These are phyloP conservation scores for Boletus reticulatus DNA, from an alignment of 768 basidiomycete species.

Conservation along the genomic window DNA sequence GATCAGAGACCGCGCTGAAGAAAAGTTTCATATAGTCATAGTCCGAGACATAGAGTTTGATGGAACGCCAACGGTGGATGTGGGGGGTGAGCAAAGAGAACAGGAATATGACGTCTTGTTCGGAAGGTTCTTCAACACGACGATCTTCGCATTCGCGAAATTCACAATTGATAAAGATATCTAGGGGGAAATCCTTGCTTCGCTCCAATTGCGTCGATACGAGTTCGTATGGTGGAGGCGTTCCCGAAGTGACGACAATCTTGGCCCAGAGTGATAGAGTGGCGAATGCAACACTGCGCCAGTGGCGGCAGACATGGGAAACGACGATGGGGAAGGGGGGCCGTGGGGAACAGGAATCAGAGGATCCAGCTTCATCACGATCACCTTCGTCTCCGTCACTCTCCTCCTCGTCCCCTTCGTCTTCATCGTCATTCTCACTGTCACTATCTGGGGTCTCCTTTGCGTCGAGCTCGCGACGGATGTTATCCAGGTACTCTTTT, in stretches of 20 bases:
- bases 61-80: slow-evolving; percentile 45
- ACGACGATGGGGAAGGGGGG: too few species aligned
- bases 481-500: slow-evolving; percentile 21
- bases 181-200: slow-evolving; percentile 52
- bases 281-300: slow-evolving; percentile 53
- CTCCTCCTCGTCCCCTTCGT: neutral
- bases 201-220: slow-evolving; percentile 49
- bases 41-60: slow-evolving; percentile 39
- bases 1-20: slow-evolving; percentile 40
- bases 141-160: too few species aligned
- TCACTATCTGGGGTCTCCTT: slow-evolving; percentile 23
- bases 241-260: slow-evolving; percentile 26
- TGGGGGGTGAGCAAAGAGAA: slow-evolving; percentile 46
- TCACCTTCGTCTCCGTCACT: neutral
- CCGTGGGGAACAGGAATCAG: neutral
- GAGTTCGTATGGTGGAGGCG: slow-evolving; percentile 42
- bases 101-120: slow-evolving; percentile 24
- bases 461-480: slow-evolving; percentile 31
- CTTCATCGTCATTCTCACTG: neutral
- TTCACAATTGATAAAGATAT: slow-evolving; percentile 39
- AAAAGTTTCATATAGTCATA: slow-evolving; percentile 41
- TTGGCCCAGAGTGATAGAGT: slow-evolving; percentile 59
- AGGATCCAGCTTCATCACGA: neutral
- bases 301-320: slow-evolving; percentile 41
- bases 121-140: slow-evolving; percentile 10